Base-by-base conservation (phyloP, 148 eudicot species). In the Selenicereus undatus region DNA sequence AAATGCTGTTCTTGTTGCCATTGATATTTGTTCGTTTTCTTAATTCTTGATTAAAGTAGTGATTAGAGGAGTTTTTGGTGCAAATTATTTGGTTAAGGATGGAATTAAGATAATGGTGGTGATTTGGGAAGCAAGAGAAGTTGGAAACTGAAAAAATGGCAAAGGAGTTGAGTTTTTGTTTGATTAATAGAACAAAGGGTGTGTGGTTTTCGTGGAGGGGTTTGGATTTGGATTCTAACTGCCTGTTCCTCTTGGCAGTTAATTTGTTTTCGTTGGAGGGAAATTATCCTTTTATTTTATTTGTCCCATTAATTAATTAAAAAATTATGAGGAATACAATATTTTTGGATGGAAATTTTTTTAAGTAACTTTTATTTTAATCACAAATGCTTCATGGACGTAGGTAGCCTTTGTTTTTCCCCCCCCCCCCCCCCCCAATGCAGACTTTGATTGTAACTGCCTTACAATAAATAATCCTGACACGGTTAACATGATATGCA, bases 1-100 rank as follows among this genome's bases (percentile, higher is more conserved):
- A 13, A 93, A 86, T 26, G 95, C 80, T 29, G 92, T 84, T 78
- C 82, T 82, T 71, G 81, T 77, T 65, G 86, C 87, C 90, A 88
- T 88, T 73, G 62, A 56, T 56, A n/a, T 56, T 17, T 3, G 18
- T 39, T 50, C 35, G 8, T 1, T 24, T 1, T 22, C 16, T 24
- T 22, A 8, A 27, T 29, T 32, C 14, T 56, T 71, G 21, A 22
- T 39, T 17, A 39, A 26, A 29, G 0, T 16, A 32, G 50, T 60
- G 45, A 36, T 58, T 29, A 35, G 42, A 7, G 39, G 27, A 56
- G 50, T 58, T 76, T 54, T 7, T 5, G 9, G 13, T 56, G 14
- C 36, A 30, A 29, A 60, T 56, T 76, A 76, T 16, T 35, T 16
- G 20, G 5, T 29, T 75, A 9, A 75, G 8, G 35, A 60, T 5